A percentile compares a stretch with the other conserved stretches of the same genome.
Conservation (phyloP, 2,329 filamentous ascomycete species). For the Fusarium multiceps region DNA sequence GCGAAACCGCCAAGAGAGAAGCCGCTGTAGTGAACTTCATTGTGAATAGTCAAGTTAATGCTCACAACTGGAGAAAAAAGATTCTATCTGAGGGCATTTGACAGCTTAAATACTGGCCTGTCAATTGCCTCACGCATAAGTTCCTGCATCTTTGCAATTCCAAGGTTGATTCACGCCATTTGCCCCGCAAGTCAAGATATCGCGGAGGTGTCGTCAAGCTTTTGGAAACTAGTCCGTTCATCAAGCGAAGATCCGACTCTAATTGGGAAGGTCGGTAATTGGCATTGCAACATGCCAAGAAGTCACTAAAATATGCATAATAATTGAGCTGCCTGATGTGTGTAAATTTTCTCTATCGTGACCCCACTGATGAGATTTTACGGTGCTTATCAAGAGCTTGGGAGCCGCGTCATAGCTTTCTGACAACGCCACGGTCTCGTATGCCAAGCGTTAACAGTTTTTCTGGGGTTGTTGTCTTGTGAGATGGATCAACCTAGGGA, state of each 20-base stretch:
- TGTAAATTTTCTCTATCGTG: slow-evolving; percentile 6
- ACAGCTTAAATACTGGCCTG: neutral
- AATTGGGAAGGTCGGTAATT: slow-evolving; percentile 35
- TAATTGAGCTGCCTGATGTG: slow-evolving; percentile 36
- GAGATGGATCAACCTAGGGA: neutral
- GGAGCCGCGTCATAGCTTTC: neutral
- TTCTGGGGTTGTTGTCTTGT: neutral
- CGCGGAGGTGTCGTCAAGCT: slow-evolving; percentile 23
- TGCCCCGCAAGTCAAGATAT: slow-evolving; percentile 21
- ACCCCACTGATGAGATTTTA: neutral
- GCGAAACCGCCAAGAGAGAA: slow-evolving; percentile 44
- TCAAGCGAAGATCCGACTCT: slow-evolving; percentile 8
- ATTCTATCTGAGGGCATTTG: neutral
- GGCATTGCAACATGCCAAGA: slow-evolving; percentile 37
- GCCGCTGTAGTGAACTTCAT: slow-evolving; percentile 38
- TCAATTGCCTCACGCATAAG: slow-evolving; percentile 1
- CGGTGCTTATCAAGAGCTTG: neutral
- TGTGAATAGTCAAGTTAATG: neutral
- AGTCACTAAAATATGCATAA: slow-evolving; percentile 33
- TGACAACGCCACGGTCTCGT: neutral
- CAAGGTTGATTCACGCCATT: slow-evolving; percentile 30
- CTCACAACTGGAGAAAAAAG: neutral
- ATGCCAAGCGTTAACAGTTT: neutral
- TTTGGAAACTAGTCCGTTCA: slow-evolving; percentile 27
- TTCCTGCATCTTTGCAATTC: neutral